Percentiles rank a stretch among this genome's conserved stretches.
phyloP scores from a whole-genome alignment of 768 basidiomycete genomes.

The Suillus clintonianus region DNA sequence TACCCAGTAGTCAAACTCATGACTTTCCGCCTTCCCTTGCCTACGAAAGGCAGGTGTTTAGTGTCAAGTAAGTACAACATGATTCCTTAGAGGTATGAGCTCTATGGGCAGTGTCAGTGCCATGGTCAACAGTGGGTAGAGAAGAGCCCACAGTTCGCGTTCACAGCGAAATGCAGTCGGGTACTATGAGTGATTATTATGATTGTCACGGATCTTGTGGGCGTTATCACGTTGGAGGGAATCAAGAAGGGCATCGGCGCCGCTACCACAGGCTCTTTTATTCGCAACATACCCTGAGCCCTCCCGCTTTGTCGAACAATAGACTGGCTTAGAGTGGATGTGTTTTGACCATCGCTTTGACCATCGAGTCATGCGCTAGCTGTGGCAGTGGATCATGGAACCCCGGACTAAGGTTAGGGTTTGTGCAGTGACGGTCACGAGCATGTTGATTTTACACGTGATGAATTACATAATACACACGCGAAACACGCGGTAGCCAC shows the following conservation, averaged over 20 bases:
- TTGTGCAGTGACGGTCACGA: neutral
- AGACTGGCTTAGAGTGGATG: neutral
- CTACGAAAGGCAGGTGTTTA: neutral
- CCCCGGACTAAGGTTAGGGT: slow-evolving; percentile 8
- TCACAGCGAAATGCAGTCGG: neutral
- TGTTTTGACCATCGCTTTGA: neutral
- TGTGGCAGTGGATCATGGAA: neutral
- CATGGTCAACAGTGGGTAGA: neutral
- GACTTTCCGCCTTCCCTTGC: neutral
- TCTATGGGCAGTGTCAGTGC: neutral
- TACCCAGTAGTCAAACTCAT: neutral
- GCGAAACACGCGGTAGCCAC: slow-evolving; percentile 16
- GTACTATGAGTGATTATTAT: too few relatives aligned
- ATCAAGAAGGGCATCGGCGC: neutral
- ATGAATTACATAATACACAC: slow-evolving; percentile 33
- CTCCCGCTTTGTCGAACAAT: neutral
- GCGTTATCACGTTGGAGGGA: neutral
- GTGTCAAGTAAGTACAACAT: neutral
- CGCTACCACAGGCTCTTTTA: neutral
- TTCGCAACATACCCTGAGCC: neutral
- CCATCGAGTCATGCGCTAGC: neutral
- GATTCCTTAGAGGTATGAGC: neutral
- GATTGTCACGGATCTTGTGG: neutral
- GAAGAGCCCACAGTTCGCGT: neutral
- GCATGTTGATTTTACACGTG: slow-evolving; percentile 30